Percentiles rank a stretch among this genome's conserved stretches.
Evolutionary conservation across 1,284 basidiomycete genomes (phyloP).

Genomic region (Melampsora americana): DNA sequence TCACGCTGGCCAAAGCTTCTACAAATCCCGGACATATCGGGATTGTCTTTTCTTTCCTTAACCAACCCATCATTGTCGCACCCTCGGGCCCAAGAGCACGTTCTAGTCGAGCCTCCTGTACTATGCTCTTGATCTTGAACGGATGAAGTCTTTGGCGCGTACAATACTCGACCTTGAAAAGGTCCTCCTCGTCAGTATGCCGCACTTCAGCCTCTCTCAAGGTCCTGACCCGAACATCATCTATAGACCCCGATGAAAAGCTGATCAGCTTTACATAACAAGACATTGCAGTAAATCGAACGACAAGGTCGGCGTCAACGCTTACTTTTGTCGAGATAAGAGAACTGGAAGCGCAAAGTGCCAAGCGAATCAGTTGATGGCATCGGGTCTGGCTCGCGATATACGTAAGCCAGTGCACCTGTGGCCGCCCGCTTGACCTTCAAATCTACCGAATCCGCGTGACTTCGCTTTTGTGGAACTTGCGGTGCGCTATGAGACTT

Average conservation of each 20-base stretch:
- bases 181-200: not conserved
- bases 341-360: slow-evolving; percentile 5
- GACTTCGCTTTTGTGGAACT: not conserved
- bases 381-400: not conserved
- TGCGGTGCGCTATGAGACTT: not conserved
- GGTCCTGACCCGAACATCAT: slow-evolving; percentile 4
- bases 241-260: not conserved
- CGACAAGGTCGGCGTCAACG: not conserved
- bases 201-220: slow-evolving; percentile 22
- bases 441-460: not conserved
- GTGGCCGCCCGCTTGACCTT: slow-evolving; percentile 4
- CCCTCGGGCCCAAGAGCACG: not conserved
- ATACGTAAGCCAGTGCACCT: not conserved
- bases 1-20: not conserved
- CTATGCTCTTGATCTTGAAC: slow-evolving; percentile 17
- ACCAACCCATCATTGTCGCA: slow-evolving; percentile 35
- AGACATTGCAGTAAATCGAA: not conserved
- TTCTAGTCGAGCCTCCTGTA: slow-evolving; percentile 14
- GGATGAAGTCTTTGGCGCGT: slow-evolving; percentile 31
- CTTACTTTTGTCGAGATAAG: slow-evolving; percentile 7
- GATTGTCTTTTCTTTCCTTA: slow-evolving; percentile 16
- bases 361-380: not conserved
- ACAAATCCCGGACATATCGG: slow-evolving; percentile 37
- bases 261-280: not conserved
- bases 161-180: slow-evolving; percentile 32